Evolutionary conservation across 176 grass and related monocot species (phyloP), one percentile per base, ranked within the genome.

Genomic region (Poa pratensis): DNA sequence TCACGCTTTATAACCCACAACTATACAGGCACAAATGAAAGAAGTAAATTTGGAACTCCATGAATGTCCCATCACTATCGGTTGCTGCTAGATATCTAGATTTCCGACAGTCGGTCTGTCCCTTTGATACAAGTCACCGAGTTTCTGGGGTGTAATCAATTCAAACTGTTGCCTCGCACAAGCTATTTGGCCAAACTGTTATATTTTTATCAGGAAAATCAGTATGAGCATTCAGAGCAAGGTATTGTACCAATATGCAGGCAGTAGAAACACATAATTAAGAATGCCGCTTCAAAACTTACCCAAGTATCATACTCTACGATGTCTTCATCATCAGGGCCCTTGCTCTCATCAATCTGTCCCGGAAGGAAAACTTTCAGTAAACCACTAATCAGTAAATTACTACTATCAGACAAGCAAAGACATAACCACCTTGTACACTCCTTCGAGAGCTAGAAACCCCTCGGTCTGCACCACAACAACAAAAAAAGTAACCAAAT

Each of bases 401-500:
- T 80, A 23, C 45, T 40, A 17, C 14, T 58, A 58, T 34, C 37
- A 48, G 16, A 52, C 14, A 74, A 55, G 24, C 62, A 40, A 42
- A 34, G 20, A 83, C 64, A 51, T 6, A 80, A 42, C 64, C 4
- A 69, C 43, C 6, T 53, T 69, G 27, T 89, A 87, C 5, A 88
- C 81, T 42, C 86, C 85, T 64, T 92, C 94, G 15, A 99, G 90
- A 20, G 76, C 86, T 61, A 99, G 75, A 80, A 91, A 99, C 54
- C 93, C 91, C 48, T 89, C 93, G 5, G 18, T 73, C 96, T 94
- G 81, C 40, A 59, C 45, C 45, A 46, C 45, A 46, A 12, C 2
- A 35, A 35, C 2, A 27, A 39, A 73, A 76, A 27, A 86, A 13
- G 16, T 70, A 72, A 51, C 30, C 54, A 90, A 17, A 7, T 35